A percentile compares a stretch with the other conserved stretches of the same genome.
These are phyloP conservation scores for Spathaspora sp. DNA, from an alignment of 805 yeast species.

Conservation along the genomic window DNA sequence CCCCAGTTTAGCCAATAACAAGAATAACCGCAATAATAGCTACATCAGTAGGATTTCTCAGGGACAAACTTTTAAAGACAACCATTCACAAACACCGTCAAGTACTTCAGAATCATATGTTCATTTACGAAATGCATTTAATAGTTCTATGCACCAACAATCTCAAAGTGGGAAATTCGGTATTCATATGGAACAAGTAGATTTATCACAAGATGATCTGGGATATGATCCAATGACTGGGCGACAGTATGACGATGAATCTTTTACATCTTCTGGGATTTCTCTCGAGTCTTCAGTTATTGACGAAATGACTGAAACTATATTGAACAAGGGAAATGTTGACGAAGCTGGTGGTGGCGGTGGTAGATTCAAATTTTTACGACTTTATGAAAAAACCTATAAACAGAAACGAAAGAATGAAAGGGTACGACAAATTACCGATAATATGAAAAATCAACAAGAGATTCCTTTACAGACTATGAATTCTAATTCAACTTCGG, in stretches of 20 bases:
- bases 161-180: background rate
- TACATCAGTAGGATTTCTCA: background rate
- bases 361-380: slow-evolving; percentile 24
- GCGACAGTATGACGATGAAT: background rate
- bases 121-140: background rate
- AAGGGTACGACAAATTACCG: slow-evolving; percentile 2
- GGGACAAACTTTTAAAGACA: background rate
- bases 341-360: slow-evolving; percentile 12
- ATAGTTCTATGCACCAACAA: background rate
- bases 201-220: slow-evolving; percentile 1
- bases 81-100: background rate
- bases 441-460: slow-evolving; percentile 6
- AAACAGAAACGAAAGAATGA: slow-evolving; percentile 7
- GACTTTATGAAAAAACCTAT: slow-evolving; percentile 18
- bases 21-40: background rate
- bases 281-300: slow-evolving; percentile 25
- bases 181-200: background rate
- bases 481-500: slow-evolving; percentile 13
- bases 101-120: background rate
- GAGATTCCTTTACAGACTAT: slow-evolving; percentile 15
- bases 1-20: background rate
- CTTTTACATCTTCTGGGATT: slow-evolving; percentile 3
- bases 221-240: background rate
- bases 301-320: slow-evolving; percentile 12
- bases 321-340: background rate